Percentiles rank a stretch among this genome's conserved stretches.
Conservation (phyloP, 202 grass and related monocot genomes). For the Hordeum pubiflorum region DNA sequence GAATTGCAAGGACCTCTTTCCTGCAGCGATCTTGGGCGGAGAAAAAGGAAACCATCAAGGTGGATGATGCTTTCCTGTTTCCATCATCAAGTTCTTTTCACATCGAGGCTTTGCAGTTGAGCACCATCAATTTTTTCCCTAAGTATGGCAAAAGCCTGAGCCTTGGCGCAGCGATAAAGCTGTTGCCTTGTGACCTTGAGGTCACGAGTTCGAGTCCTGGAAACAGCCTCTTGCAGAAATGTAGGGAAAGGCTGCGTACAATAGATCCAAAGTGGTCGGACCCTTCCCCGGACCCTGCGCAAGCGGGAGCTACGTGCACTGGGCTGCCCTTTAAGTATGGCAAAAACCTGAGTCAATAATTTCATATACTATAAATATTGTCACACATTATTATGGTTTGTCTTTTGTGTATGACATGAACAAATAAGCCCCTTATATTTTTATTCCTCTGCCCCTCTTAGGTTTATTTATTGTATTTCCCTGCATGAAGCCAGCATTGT, state of each 20-base stretch:
- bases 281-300: too few relatives aligned
- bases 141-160: neutral
- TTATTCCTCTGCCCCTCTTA: neutral
- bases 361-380: neutral
- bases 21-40: conserved; percentile 13
- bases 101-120: neutral
- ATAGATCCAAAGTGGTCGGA: too few relatives aligned
- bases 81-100: neutral
- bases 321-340: neutral
- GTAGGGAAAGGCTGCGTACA: too few relatives aligned
- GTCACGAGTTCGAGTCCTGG: too few relatives aligned
- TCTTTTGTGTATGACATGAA: neutral
- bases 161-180: too few relatives aligned
- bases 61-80: conserved; percentile 17
- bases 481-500: neutral
- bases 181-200: too few relatives aligned
- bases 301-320: too few relatives aligned
- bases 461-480: neutral
- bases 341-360: neutral
- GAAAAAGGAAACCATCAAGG: conserved; percentile 37
- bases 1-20: conserved; percentile 28
- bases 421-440: neutral
- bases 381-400: neutral
- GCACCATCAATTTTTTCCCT: neutral
- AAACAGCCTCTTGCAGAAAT: too few relatives aligned